A percentile compares a stretch with the other conserved stretches of the same genome.
Evolutionary conservation across 31 red algal species (phyloP).

Genomic region (Porphyra umbilicalis): DNA sequence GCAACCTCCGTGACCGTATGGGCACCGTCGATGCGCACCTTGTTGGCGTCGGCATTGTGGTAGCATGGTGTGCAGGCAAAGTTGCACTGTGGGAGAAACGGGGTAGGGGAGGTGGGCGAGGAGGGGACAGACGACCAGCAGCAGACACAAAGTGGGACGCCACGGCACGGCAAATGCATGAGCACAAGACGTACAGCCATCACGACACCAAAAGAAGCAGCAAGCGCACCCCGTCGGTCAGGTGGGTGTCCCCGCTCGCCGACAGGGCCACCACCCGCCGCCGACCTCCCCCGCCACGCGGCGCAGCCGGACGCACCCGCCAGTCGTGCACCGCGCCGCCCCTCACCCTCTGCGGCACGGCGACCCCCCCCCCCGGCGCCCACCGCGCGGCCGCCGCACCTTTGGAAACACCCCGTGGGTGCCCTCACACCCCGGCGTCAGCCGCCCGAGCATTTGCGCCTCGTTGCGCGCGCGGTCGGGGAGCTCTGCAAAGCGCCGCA

Average conservation of each 20-base stretch:
- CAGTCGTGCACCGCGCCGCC: too few species aligned
- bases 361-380: not conserved
- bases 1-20: slow-evolving; percentile 63
- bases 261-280: too few species aligned
- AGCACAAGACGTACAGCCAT: too few species aligned
- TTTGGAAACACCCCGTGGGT: slow-evolving; percentile 71
- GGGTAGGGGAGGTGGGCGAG: too few species aligned
- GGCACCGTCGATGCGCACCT: slow-evolving; percentile 70
- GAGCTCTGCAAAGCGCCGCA: slow-evolving; percentile 25
- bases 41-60: slow-evolving; percentile 67
- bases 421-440: slow-evolving; percentile 71
- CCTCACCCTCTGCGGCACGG: too few species aligned
- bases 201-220: too few species aligned
- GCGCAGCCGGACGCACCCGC: not conserved
- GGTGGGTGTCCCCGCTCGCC: too few species aligned
- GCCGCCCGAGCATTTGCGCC: slow-evolving; percentile 61
- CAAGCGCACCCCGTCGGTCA: too few species aligned
- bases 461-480: slow-evolving; percentile 39
- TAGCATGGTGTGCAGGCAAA: slow-evolving; percentile 81
- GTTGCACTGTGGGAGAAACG: slow-evolving; percentile 54
- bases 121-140: too few species aligned
- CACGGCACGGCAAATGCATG: too few species aligned
- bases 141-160: too few species aligned
- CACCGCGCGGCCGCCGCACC: not conserved
- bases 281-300: too few species aligned